A percentile compares a stretch with the other conserved stretches of the same genome.
Conservation (phyloP, 805 yeast genomes). For the Lipomyces chichibuensis region DNA sequence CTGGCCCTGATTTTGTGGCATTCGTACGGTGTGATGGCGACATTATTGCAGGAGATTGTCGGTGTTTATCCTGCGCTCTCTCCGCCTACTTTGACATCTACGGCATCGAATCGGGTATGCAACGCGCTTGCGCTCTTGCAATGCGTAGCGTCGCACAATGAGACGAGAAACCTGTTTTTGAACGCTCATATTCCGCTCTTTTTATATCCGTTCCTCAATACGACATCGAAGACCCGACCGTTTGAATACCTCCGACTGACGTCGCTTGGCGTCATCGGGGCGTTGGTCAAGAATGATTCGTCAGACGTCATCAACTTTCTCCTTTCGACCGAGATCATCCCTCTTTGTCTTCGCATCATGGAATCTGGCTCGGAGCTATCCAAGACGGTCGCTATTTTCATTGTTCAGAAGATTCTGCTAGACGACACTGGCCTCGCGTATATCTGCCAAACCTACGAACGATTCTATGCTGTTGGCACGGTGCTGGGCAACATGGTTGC, state of each 20-base stretch:
- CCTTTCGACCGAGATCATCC: conserved; percentile 94
- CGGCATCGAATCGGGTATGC: conserved; percentile 91
- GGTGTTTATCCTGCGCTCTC: conserved; percentile 86
- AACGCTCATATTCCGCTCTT: conserved; percentile 91
- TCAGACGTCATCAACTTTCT: conserved; percentile 91
- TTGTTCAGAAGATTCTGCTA: conserved; percentile 85
- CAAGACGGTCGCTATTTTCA: conserved; percentile 95
- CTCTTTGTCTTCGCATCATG: conserved; percentile 91
- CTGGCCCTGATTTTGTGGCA: conserved; percentile 92
- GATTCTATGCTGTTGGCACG: conserved; percentile 90
- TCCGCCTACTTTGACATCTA: conserved; percentile 82
- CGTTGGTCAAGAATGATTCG: conserved; percentile 92
- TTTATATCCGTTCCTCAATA: conserved; percentile 89
- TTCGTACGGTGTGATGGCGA: conserved; percentile 95
- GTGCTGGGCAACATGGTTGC: conserved; percentile 88
- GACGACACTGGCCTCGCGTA: conserved; percentile 91
- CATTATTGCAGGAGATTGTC: conserved; percentile 83
- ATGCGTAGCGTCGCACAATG: conserved; percentile 95
- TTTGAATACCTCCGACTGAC: conserved; percentile 93
- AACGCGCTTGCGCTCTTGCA: conserved; percentile 92
- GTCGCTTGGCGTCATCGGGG: conserved; percentile 95
- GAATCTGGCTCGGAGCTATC: conserved; percentile 91
- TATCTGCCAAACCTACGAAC: conserved; percentile 91
- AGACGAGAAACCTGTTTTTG: conserved; percentile 80
- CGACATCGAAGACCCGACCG: conserved; percentile 87